phyloP scores from a whole-genome alignment of 2,329 filamentous ascomycete genomes.

The Neocatenulostroma microsporum region DNA sequence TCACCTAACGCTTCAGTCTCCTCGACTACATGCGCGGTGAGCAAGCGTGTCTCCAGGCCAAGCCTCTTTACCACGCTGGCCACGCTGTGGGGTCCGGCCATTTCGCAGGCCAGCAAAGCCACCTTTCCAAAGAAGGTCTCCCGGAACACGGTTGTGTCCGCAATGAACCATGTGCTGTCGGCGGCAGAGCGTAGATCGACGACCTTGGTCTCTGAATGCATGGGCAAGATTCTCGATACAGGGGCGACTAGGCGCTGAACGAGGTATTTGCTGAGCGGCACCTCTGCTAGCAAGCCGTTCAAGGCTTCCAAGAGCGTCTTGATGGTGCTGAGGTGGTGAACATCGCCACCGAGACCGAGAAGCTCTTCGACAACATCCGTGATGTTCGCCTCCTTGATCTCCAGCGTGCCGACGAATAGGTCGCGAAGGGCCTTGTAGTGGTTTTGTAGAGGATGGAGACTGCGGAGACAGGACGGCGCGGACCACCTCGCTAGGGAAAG shows the following conservation, averaged over 20 bases:
- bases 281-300: background rate
- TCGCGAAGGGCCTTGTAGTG: background rate
- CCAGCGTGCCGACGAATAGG: background rate
- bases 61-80: background rate
- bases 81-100: background rate
- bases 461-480: background rate
- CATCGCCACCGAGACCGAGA: background rate
- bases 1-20: constrained; percentile 3
- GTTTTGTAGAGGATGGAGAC: background rate
- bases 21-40: constrained; percentile 1
- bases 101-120: background rate
- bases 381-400: background rate
- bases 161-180: background rate
- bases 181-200: background rate
- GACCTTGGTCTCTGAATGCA: background rate
- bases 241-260: background rate
- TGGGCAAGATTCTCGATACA: background rate
- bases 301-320: background rate
- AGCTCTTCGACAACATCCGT: background rate
- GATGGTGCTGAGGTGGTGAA: background rate
- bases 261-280: too few relatives aligned
- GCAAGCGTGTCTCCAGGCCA: background rate
- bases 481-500: background rate
- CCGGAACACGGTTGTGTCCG: background rate
- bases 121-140: background rate